Evolutionary conservation across 1,139 yeast species (phyloP), one percentile per base, ranked within the genome.

Genomic region (Meyerozyma athensensis): DNA sequence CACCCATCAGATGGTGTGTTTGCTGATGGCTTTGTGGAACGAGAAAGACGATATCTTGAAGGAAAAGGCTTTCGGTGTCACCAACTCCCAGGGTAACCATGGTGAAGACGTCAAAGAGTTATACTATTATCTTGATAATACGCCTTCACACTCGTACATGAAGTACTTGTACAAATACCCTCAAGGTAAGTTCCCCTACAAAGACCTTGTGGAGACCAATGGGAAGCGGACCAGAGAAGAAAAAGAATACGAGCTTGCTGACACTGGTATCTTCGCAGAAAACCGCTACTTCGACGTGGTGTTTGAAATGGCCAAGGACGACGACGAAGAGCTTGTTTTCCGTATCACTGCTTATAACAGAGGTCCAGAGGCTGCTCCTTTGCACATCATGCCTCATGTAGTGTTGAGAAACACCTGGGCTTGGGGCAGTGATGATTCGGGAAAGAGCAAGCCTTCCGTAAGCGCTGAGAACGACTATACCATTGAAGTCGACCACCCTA

Each of bases 111-210:
- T 86, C 44, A 86, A 86, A 63, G 77, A 71, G 41, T 89, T 86
- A 59, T 74, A 86, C 56, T 90, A 86, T 59, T 85, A 86, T 50
- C 71, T 90, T 45, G 97, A 90, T 62, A 89, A 87, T 59, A 84
- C 95, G 4, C 97, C 97, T 5, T 76, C 96, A 8, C 97, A 90
- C 61, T 81, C 95, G 26, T 90, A 89, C 65, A 86, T 87, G 87
- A 89, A 90, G 65, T 87, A 84, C 50, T 70, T 87, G 44, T 90
- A 90, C 74, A 90, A 90, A 67, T 90, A 90, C 56, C 96, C 97
- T 16, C 96, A 87, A 48, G 67, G 71, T 34, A 78, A 79, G 61
- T 90, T 78, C 58, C 97, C 97, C 0, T 90, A 90, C 59, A 69
- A 86, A 53, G 72, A 87, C 52, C 67, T 90, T 58, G 77, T 85